Evolutionary conservation across 192 early-diverging fungal species (phyloP).

Genomic region (Backusella liffmaniae): DNA sequence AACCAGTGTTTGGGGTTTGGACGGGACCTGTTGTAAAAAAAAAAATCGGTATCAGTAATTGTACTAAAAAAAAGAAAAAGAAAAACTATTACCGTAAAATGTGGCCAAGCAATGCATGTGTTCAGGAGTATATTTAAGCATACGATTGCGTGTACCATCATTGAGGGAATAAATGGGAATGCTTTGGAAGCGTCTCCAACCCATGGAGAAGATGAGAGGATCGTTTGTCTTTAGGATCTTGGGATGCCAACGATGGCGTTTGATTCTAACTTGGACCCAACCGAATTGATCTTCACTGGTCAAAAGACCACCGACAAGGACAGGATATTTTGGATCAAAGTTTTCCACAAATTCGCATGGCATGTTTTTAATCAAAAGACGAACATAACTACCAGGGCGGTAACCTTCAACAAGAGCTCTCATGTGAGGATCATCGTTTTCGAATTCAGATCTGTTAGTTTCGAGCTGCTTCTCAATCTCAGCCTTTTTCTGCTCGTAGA

Average conservation of each 20-base stretch:
- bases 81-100: slow-evolving; percentile 65
- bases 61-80: background rate
- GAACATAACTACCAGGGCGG: slow-evolving; percentile 91
- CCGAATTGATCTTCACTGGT: slow-evolving; percentile 91
- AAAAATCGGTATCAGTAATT: background rate
- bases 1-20: slow-evolving; percentile 93
- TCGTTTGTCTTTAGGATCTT: slow-evolving; percentile 97
- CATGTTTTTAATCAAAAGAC: slow-evolving; percentile 86
- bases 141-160: slow-evolving; percentile 90
- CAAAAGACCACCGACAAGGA: slow-evolving; percentile 89
- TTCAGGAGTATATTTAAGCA: slow-evolving; percentile 99
- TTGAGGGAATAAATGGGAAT: slow-evolving; percentile 93
- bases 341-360: slow-evolving; percentile 93
- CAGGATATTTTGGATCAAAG: slow-evolving; percentile 88
- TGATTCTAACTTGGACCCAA: slow-evolving; percentile 94
- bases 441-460: slow-evolving; percentile 87
- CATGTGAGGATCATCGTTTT: slow-evolving; percentile 67
- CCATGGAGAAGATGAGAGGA: slow-evolving; percentile 95
- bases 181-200: slow-evolving; percentile 98
- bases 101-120: slow-evolving; percentile 99
- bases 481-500: slow-evolving; percentile 89
- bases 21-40: slow-evolving; percentile 66
- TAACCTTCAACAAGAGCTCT: slow-evolving; percentile 89
- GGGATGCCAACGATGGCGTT: slow-evolving; percentile 96
- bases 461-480: slow-evolving; percentile 82